Conservation (phyloP, 1,139 yeast species). For the Eremothecium coryli region DNA sequence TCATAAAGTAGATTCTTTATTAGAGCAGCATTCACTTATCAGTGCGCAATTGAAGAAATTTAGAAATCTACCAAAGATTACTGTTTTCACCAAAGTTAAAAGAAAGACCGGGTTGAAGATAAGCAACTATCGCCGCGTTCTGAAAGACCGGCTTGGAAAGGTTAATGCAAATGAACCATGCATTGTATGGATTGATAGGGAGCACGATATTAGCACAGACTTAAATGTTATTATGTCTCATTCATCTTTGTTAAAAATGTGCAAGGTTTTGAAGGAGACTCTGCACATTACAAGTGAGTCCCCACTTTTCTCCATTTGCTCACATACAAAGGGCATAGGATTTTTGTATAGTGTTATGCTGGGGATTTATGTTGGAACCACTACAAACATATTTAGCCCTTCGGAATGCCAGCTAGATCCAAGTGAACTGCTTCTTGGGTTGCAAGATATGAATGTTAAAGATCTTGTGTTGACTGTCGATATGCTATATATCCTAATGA, state of each 20-base stretch:
- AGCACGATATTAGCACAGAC: constrained; percentile 19
- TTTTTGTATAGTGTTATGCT: constrained; percentile 72
- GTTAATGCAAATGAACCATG: constrained; percentile 13
- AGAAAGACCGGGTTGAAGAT: constrained; percentile 18
- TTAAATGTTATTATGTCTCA: constrained; percentile 38
- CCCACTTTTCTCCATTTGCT: constrained; percentile 77
- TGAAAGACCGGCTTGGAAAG: constrained; percentile 17
- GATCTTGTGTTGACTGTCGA: constrained; percentile 82
- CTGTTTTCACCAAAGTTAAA: constrained; percentile 27
- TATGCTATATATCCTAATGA: constrained; percentile 69
- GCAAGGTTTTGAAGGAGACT: constrained; percentile 86
- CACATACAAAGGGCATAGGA: constrained; percentile 80
- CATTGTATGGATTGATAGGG: constrained; percentile 32
- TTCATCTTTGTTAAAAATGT: constrained; percentile 59
- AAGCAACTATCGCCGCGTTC: constrained; percentile 14
- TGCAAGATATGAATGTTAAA: constrained; percentile 72
- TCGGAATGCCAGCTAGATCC: constrained; percentile 74
- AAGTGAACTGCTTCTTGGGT: constrained; percentile 55
- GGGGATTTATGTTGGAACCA: constrained; percentile 80
- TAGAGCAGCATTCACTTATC: constrained; percentile 44
- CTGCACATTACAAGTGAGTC: constrained; percentile 68
- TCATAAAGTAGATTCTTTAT: constrained; percentile 59
- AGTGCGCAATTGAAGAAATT: constrained; percentile 41
- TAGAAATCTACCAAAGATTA: constrained; percentile 26
- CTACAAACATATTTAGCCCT: constrained; percentile 75